Conservation (phyloP, 1,139 yeast species). For the Yamadazyma conglobata region DNA sequence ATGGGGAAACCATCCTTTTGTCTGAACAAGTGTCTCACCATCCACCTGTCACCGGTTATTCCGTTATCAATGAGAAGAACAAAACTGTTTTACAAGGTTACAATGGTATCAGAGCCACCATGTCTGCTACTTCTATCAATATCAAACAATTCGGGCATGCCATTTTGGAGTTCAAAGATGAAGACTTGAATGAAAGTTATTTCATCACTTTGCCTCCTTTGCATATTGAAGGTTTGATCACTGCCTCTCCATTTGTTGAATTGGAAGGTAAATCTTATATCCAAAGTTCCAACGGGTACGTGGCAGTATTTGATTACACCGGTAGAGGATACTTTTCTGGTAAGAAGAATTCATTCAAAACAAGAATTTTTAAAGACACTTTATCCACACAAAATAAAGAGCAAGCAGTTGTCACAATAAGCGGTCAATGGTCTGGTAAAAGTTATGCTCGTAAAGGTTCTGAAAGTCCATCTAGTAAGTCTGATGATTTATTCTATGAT, state of each 20-base stretch:
- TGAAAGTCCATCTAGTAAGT: slow-evolving; percentile 30
- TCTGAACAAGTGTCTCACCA: slow-evolving; percentile 95
- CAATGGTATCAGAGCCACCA: slow-evolving; percentile 81
- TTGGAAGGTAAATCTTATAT: slow-evolving; percentile 82
- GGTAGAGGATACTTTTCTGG: slow-evolving; percentile 98
- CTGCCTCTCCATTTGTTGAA: slow-evolving; percentile 88
- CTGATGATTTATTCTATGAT: slow-evolving; percentile 63
- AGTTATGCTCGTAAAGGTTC: slow-evolving; percentile 51
- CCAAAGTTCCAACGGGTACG: slow-evolving; percentile 76
- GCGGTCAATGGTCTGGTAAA: slow-evolving; percentile 90
- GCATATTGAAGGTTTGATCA: slow-evolving; percentile 88
- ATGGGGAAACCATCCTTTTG: slow-evolving; percentile 71
- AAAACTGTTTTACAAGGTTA: slow-evolving; percentile 77
- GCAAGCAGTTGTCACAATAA: slow-evolving; percentile 69
- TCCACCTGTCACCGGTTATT: slow-evolving; percentile 91
- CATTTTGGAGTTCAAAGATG: slow-evolving; percentile 53
- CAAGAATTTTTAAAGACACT: slow-evolving; percentile 62
- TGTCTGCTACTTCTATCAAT: slow-evolving; percentile 68
- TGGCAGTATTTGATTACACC: slow-evolving; percentile 70
- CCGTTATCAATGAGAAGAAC: slow-evolving; percentile 68
- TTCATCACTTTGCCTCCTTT: slow-evolving; percentile 90
- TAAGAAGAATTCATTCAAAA: slow-evolving; percentile 87
- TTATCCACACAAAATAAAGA: slow-evolving; percentile 49
- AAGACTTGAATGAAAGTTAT: slow-evolving; percentile 61
- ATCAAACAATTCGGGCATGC: slow-evolving; percentile 96